Evolutionary conservation across 257 asterid genomes (phyloP).

Genomic region (Echites panduratus): DNA sequence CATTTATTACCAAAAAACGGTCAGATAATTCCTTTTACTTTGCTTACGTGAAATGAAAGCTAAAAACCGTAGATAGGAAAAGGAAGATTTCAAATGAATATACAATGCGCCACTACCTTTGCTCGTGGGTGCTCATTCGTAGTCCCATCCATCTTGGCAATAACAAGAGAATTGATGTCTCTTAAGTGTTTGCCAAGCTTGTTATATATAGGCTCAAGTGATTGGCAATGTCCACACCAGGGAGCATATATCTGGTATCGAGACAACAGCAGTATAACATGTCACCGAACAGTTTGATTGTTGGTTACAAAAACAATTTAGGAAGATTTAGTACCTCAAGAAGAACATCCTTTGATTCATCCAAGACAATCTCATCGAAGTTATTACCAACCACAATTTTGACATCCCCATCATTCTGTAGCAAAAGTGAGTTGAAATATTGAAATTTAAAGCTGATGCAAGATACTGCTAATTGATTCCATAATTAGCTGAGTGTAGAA

Average conservation of each 20-base stretch:
- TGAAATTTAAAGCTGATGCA: constrained; percentile 1
- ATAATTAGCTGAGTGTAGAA: background rate
- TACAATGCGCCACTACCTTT: constrained; percentile 44
- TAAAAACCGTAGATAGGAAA: background rate
- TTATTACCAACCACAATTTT: constrained; percentile 87
- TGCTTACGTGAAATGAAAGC: background rate
- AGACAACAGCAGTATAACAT: constrained; percentile 7
- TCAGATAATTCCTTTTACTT: background rate
- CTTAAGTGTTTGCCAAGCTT: constrained; percentile 77
- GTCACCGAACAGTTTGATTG: background rate
- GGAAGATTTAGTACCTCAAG: constrained; percentile 60
- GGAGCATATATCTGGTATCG: constrained; percentile 74
- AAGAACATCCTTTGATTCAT: constrained; percentile 95
- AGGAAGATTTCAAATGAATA: background rate
- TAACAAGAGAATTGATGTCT: constrained; percentile 64
- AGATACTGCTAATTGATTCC: background rate
- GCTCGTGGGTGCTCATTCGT: constrained; percentile 95
- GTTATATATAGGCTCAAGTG: constrained; percentile 79
- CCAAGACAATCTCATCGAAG: constrained; percentile 88
- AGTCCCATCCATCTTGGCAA: constrained; percentile 98
- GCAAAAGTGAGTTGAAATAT: background rate
- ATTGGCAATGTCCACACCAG: constrained; percentile 95
- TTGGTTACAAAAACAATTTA: background rate
- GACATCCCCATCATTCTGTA: constrained; percentile 87
- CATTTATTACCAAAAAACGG: background rate